Evolutionary conservation across 805 yeast genomes (phyloP).

Genomic region (Wickerhamomyces strasburgensis): DNA sequence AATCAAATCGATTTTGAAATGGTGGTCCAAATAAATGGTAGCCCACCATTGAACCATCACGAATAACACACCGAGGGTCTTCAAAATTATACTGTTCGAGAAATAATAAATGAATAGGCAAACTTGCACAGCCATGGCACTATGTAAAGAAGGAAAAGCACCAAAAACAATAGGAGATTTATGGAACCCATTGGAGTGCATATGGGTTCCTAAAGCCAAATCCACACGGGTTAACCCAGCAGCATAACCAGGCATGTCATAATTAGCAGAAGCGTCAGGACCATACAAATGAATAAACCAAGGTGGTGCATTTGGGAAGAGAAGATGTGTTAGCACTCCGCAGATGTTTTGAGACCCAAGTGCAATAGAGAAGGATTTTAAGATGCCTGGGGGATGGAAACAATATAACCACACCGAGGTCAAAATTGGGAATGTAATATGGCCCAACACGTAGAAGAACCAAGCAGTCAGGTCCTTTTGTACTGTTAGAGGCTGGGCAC

Average conservation of each 20-base stretch:
- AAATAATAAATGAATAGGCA: slow-evolving; percentile 37
- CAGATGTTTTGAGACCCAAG: slow-evolving; percentile 56
- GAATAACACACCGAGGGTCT: slow-evolving; percentile 35
- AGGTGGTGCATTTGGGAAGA: slow-evolving; percentile 70
- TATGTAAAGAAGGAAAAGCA: slow-evolving; percentile 57
- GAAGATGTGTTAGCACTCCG: slow-evolving; percentile 56
- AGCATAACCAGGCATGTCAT: slow-evolving; percentile 63
- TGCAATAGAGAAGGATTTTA: slow-evolving; percentile 47
- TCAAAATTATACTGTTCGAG: slow-evolving; percentile 26
- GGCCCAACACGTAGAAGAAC: slow-evolving; percentile 58
- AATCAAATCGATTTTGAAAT: slow-evolving; percentile 59
- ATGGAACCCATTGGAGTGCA: slow-evolving; percentile 59
- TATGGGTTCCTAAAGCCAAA: slow-evolving; percentile 53
- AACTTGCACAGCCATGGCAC: slow-evolving; percentile 56
- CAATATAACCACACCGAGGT: slow-evolving; percentile 60
- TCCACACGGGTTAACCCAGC: slow-evolving; percentile 70
- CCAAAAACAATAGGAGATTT: slow-evolving; percentile 68
- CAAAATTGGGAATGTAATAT: slow-evolving; percentile 55
- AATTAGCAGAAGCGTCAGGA: slow-evolving; percentile 46
- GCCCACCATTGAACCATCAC: slow-evolving; percentile 69
- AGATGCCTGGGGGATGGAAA: slow-evolving; percentile 61
- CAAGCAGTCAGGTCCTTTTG: slow-evolving; percentile 53
- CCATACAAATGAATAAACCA: slow-evolving; percentile 66
- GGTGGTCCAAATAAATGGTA: slow-evolving; percentile 68
- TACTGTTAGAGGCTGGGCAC: slow-evolving; percentile 38